phyloP scores from a whole-genome alignment of 2,329 filamentous ascomycete species.

The Paecilomyces formosus region DNA sequence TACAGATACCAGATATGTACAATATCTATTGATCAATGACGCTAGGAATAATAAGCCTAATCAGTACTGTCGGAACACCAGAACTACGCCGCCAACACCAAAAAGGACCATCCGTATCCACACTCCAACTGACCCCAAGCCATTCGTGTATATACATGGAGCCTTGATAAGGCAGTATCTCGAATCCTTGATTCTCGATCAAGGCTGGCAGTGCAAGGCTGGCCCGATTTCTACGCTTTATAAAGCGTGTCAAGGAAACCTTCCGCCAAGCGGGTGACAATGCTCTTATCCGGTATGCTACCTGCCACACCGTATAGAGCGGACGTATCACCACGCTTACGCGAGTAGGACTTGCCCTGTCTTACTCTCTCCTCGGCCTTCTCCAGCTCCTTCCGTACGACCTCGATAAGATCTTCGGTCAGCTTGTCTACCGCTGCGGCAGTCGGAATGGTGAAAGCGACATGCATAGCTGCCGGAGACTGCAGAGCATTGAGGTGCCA shows the following conservation, averaged over 20 bases:
- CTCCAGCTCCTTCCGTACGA: constrained; percentile 62
- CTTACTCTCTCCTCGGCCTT: constrained; percentile 63
- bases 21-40: neutral
- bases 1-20: neutral
- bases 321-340: constrained; percentile 61
- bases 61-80: neutral
- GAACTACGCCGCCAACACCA: neutral
- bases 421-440: constrained; percentile 73
- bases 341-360: constrained; percentile 49
- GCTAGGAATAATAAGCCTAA: neutral
- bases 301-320: constrained; percentile 93
- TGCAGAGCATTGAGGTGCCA: constrained; percentile 97
- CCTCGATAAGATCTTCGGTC: constrained; percentile 58
- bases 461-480: constrained; percentile 82
- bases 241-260: constrained; percentile 92
- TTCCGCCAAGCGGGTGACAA: constrained; percentile 81
- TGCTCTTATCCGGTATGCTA: constrained; percentile 88
- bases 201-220: neutral
- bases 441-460: constrained; percentile 86
- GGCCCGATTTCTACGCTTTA: constrained; percentile 56
- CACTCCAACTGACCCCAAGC: neutral
- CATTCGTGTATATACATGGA: neutral
- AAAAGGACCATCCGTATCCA: neutral
- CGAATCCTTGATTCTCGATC: neutral
- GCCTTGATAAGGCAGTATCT: neutral